These are phyloP conservation scores for Sclerotinia glacialis DNA, from an alignment of 2,329 filamentous ascomycete species.

Conservation along the genomic window DNA sequence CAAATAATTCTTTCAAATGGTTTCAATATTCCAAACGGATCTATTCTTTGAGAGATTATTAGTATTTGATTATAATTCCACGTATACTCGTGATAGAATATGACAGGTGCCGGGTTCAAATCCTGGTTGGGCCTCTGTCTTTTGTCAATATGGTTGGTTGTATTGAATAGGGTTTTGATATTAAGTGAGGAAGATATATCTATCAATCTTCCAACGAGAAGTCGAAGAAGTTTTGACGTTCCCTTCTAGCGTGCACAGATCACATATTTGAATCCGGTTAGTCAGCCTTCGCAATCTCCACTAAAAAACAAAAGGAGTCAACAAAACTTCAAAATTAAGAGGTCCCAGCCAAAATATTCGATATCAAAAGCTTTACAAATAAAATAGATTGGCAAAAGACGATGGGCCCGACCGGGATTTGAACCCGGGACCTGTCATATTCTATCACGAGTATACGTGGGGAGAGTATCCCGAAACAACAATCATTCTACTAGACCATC, in stretches of 20 bases:
- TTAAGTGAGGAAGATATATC: too few relatives aligned
- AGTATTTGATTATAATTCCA: background rate
- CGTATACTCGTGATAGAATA: background rate
- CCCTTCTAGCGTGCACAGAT: background rate
- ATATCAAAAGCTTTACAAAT: background rate
- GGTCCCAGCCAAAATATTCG: background rate
- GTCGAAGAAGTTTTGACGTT: too few relatives aligned
- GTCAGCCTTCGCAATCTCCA: background rate
- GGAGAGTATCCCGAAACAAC: background rate
- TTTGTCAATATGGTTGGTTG: too few relatives aligned
- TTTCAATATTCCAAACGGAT: too few relatives aligned
- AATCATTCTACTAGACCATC: conserved; percentile 9
- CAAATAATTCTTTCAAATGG: too few relatives aligned
- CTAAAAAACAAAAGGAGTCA: background rate
- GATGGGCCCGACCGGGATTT: conserved; percentile 1
- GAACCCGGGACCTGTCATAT: conserved; percentile 12
- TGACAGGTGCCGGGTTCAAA: background rate
- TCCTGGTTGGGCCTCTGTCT: background rate
- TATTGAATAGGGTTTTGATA: background rate
- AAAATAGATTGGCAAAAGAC: background rate
- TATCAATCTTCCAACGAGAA: too few relatives aligned
- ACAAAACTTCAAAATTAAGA: background rate
- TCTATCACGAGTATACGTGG: conserved; percentile 14
- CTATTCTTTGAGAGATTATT: too few relatives aligned
- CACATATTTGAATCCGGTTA: background rate